phyloP scores from a whole-genome alignment of 805 yeast genomes.

The Naumovozyma dairenensis region DNA sequence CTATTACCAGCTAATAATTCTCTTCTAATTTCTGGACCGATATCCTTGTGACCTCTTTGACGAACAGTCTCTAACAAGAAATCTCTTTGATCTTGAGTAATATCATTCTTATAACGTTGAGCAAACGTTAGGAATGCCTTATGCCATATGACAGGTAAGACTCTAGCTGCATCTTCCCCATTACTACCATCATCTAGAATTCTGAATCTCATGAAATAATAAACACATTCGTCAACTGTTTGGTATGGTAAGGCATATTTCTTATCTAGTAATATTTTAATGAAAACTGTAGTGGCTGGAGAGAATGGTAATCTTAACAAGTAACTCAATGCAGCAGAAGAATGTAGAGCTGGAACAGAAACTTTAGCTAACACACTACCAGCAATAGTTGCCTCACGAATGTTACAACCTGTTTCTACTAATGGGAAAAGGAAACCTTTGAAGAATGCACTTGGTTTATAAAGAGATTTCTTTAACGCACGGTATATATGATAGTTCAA shows the following conservation, averaged over 20 bases:
- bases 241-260: slow-evolving; percentile 95
- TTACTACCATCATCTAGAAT: slow-evolving; percentile 37
- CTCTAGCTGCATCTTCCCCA: slow-evolving; percentile 33
- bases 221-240: slow-evolving; percentile 88
- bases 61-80: slow-evolving; percentile 83
- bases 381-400: slow-evolving; percentile 90
- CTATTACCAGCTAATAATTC: slow-evolving; percentile 82
- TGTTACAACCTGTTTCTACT: slow-evolving; percentile 78
- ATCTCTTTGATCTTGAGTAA: slow-evolving; percentile 97
- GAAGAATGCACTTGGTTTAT: slow-evolving; percentile 96
- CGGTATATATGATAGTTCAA: slow-evolving; percentile 90
- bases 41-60: slow-evolving; percentile 77
- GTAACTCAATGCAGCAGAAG: slow-evolving; percentile 89
- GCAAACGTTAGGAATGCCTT: slow-evolving; percentile 91
- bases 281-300: slow-evolving; percentile 85
- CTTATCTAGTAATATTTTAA: slow-evolving; percentile 81
- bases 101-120: slow-evolving; percentile 92
- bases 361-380: slow-evolving; percentile 84
- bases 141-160: slow-evolving; percentile 93
- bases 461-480: slow-evolving; percentile 82
- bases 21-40: slow-evolving; percentile 90
- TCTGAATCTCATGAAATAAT: slow-evolving; percentile 88
- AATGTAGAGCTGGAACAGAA: slow-evolving; percentile 89
- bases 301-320: slow-evolving; percentile 71
- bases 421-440: slow-evolving; percentile 91